Evolutionary conservation across 2,329 filamentous ascomycete genomes (phyloP).

Genomic region (Aspergillus ochraceus): DNA sequence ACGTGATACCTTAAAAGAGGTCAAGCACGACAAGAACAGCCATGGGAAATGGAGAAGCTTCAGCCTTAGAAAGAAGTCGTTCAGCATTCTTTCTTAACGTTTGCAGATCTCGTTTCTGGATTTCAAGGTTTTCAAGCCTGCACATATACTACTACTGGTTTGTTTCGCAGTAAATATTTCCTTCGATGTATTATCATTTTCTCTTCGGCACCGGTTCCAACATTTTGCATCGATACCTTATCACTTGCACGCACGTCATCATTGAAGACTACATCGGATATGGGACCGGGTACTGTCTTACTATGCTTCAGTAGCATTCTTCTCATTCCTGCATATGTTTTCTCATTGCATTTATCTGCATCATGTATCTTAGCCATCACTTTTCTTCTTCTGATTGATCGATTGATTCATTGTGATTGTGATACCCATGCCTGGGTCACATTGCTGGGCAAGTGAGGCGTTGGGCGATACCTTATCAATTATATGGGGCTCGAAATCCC

Average conservation of each 20-base stretch:
- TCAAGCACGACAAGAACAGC: conserved; percentile 18
- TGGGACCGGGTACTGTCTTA: conserved; percentile 11
- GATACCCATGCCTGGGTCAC: conserved; percentile 27
- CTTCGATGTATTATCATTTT: conserved; percentile 32
- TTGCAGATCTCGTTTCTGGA: not conserved
- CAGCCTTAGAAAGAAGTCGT: conserved; percentile 46
- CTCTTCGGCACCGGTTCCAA: conserved; percentile 14
- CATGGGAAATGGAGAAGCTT: conserved; percentile 42
- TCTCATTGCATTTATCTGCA: conserved; percentile 15
- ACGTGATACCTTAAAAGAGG: conserved; percentile 20
- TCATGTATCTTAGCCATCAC: conserved; percentile 10
- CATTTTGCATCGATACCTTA: not conserved
- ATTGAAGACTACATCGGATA: conserved; percentile 5
- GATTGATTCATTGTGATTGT: conserved; percentile 20
- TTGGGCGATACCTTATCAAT: conserved; percentile 12
- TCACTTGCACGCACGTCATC: not conserved
- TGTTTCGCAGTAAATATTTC: conserved; percentile 22
- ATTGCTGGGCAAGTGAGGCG: conserved; percentile 24
- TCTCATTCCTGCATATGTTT: not conserved
- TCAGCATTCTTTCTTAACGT: conserved; percentile 33
- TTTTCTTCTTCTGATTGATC: conserved; percentile 6
- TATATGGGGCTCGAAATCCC: not conserved
- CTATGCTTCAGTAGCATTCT: not conserved
- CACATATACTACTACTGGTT: conserved; percentile 28
- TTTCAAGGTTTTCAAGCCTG: conserved; percentile 11